Conservation (phyloP, 139 green algal species). For the Chlorella sp. region DNA sequence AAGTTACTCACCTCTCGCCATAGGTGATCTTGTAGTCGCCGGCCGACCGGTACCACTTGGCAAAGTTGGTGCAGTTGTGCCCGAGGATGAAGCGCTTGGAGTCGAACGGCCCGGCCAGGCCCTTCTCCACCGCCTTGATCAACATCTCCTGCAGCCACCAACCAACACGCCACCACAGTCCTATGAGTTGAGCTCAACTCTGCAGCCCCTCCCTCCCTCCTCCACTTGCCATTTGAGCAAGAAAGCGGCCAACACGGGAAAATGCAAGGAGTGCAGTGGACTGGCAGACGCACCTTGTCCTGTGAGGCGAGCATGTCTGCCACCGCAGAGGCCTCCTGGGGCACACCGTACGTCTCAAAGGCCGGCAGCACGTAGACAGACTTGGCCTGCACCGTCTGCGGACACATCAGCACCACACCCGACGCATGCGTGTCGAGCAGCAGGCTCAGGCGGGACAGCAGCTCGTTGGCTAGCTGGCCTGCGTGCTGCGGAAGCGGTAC, state of each 20-base stretch:
- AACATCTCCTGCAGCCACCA: conserved; percentile 7
- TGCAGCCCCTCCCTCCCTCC: too few relatives aligned
- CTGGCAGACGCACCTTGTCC: conserved; percentile 1
- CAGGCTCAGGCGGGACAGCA: too few relatives aligned
- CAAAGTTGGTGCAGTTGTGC: conserved; percentile 25
- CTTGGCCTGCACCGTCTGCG: not conserved
- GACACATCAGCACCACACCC: too few relatives aligned
- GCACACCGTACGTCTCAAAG: conserved; percentile 19
- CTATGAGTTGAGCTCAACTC: too few relatives aligned
- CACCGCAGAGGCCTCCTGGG: conserved; percentile 11
- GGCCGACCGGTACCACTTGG: conserved; percentile 8
- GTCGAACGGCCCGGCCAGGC: conserved; percentile 9
- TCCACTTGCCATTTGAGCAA: too few relatives aligned
- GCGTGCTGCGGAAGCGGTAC: too few relatives aligned
- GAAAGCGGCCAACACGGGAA: not conserved
- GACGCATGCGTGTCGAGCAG: too few relatives aligned
- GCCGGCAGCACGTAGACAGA: conserved; percentile 24
- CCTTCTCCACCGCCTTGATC: not conserved
- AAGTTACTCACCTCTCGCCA: conserved; percentile 14
- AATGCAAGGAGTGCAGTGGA: not conserved
- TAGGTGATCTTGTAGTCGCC: conserved; percentile 22
- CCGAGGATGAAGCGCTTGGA: conserved; percentile 14
- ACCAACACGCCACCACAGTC: too few relatives aligned
- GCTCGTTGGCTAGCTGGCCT: too few relatives aligned
- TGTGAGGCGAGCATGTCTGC: conserved; percentile 5